Percentiles rank a stretch among this genome's conserved stretches.
Evolutionary conservation across 1,284 basidiomycete species (phyloP).

Genomic region (Irpex lacteus): DNA sequence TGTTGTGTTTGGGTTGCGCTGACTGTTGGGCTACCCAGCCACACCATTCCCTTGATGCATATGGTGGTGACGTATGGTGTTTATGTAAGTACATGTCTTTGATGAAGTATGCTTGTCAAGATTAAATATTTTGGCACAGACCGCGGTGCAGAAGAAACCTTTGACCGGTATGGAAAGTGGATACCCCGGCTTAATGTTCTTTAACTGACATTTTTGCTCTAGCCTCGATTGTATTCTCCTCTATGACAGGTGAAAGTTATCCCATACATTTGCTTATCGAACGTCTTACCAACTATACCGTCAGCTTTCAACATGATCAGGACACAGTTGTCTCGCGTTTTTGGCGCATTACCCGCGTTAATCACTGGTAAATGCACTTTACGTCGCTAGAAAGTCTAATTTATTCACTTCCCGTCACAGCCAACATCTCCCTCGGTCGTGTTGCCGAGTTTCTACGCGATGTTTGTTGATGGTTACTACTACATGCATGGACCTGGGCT

Average conservation of each 20-base stretch:
- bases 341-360: slow-evolving; percentile 30
- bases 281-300: not conserved
- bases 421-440: slow-evolving; percentile 49
- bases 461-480: slow-evolving; percentile 21
- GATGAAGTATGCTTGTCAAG: not conserved
- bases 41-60: slow-evolving; percentile 58
- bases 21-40: slow-evolving; percentile 31
- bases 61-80: slow-evolving; percentile 69
- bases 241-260: slow-evolving; percentile 33
- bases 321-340: slow-evolving; percentile 30
- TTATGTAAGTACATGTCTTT: slow-evolving; percentile 33
- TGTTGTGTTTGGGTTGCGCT: too few species aligned
- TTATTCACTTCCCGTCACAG: slow-evolving; percentile 15
- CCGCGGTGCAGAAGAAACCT: slow-evolving; percentile 31
- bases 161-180: slow-evolving; percentile 24
- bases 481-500: not conserved
- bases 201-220: slow-evolving; percentile 1
- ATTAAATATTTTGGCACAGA: slow-evolving; percentile 23
- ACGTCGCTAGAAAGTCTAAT: not conserved
- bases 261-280: not conserved
- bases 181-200: not conserved
- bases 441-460: slow-evolving; percentile 44
- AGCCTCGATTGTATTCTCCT: slow-evolving; percentile 41
- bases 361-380: slow-evolving; percentile 29
- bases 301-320: slow-evolving; percentile 34